phyloP scores from a whole-genome alignment of 2,329 filamentous ascomycete genomes.

The Chaetothyriales sp. region DNA sequence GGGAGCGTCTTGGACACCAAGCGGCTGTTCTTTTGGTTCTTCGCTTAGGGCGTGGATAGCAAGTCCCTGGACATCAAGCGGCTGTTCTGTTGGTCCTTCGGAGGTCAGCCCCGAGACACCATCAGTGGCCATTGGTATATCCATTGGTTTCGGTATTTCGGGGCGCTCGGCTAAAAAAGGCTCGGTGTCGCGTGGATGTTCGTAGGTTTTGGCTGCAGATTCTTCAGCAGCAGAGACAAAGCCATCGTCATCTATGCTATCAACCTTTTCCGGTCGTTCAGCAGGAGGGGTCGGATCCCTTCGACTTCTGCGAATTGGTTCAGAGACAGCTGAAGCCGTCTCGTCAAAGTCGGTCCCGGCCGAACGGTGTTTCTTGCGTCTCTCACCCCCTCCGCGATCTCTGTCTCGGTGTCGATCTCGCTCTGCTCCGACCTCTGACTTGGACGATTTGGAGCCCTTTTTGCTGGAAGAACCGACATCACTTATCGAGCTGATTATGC shows the following conservation, averaged over 20 bases:
- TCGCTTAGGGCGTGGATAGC: background rate
- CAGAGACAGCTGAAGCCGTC: constrained; percentile 2
- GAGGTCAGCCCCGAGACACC: constrained; percentile 31
- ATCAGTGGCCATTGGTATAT: constrained; percentile 21
- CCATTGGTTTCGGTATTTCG: constrained; percentile 40
- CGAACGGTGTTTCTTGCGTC: constrained; percentile 18
- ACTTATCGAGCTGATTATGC: constrained; percentile 21
- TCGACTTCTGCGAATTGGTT: constrained; percentile 3
- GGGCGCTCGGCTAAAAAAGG: constrained; percentile 53
- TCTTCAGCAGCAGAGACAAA: constrained; percentile 16
- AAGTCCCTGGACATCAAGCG: constrained; percentile 7
- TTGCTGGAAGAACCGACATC: constrained; percentile 15
- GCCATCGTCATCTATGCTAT: constrained; percentile 18
- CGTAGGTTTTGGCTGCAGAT: constrained; percentile 1
- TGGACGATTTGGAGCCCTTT: constrained; percentile 20
- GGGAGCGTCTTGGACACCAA: constrained; percentile 18
- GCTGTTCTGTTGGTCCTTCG: constrained; percentile 8
- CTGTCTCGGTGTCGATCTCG: constrained; percentile 27
- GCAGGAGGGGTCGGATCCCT: constrained; percentile 4
- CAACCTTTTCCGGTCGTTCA: constrained; percentile 20
- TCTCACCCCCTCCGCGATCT: constrained; percentile 21
- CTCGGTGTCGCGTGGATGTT: constrained; percentile 24
- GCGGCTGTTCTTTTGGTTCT: background rate
- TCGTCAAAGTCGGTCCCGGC: constrained; percentile 8
- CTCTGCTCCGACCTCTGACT: constrained; percentile 24